Evolutionary conservation across 805 yeast genomes (phyloP).

Genomic region (Osmozyma mogii): DNA sequence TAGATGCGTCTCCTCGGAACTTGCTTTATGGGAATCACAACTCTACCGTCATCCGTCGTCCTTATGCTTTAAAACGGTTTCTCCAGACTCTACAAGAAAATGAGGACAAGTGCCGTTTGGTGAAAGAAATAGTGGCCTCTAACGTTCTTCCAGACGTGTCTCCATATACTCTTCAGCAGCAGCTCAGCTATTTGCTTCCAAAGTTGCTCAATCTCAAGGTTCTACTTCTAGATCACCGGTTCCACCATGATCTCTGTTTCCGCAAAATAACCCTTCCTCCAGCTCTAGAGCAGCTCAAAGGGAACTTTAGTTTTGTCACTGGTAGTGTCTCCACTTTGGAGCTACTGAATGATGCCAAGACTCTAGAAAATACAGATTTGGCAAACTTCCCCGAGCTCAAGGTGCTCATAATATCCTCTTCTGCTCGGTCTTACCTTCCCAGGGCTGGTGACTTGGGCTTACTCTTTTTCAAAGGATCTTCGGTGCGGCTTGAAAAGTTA

Average conservation of each 20-base stretch:
- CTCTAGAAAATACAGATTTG: conserved; percentile 2
- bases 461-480: too few relatives aligned
- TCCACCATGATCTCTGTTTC: conserved; percentile 5
- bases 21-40: conserved; percentile 1
- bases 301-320: conserved; percentile 5
- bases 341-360: conserved; percentile 1
- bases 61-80: conserved; percentile 8
- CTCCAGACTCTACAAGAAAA: conserved; percentile 6
- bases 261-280: conserved; percentile 5
- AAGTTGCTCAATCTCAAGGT: conserved; percentile 6
- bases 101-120: conserved; percentile 4
- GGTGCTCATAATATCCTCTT: conserved; percentile 4
- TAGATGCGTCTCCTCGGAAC: conserved; percentile 6
- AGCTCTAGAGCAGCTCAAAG: conserved; percentile 5
- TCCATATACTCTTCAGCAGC: conserved; percentile 10
- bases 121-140: conserved; percentile 5
- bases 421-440: background rate
- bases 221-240: conserved; percentile 4
- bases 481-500: too few relatives aligned
- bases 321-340: background rate
- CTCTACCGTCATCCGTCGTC: conserved; percentile 11
- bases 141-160: conserved; percentile 4
- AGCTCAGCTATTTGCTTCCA: conserved; percentile 2
- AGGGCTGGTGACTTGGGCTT: too few relatives aligned
- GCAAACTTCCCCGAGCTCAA: conserved; percentile 3